Conservation (phyloP, 2,329 filamentous ascomycete species). For the Shiraia sp. region DNA sequence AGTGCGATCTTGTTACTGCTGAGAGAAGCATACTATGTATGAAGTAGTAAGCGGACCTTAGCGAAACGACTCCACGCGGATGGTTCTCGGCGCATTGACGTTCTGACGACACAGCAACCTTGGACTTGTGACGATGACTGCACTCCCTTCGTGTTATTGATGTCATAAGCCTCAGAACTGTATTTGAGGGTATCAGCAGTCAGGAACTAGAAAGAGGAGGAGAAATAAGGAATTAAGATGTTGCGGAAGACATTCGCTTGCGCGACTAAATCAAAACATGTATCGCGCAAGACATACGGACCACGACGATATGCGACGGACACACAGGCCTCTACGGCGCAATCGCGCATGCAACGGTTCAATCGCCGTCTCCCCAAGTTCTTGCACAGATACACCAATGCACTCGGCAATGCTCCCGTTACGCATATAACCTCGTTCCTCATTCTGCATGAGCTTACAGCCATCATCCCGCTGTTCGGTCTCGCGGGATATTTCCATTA, state of each 20-base stretch:
- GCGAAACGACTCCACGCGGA: conserved; percentile 2
- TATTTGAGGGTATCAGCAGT: not conserved
- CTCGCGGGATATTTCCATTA: conserved; percentile 57
- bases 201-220: conserved; percentile 7
- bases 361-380: conserved; percentile 59
- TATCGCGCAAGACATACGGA: conserved; percentile 3
- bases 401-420: conserved; percentile 74
- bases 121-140: not conserved
- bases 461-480: conserved; percentile 67
- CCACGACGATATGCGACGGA: conserved; percentile 25
- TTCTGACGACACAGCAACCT: conserved; percentile 11
- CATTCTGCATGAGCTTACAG: conserved; percentile 86
- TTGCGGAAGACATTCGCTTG: conserved; percentile 9
- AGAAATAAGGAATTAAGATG: conserved; percentile 8
- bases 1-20: no score
- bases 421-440: conserved; percentile 86
- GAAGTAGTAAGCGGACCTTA: no score
- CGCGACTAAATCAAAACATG: not conserved
- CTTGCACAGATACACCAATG: conserved; percentile 69
- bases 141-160: not conserved
- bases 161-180: not conserved
- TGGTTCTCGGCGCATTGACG: conserved; percentile 8
- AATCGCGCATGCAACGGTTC: conserved; percentile 40
- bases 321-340: conserved; percentile 20
- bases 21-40: no score